Conservation (phyloP, 495 filamentous ascomycete genomes). For the Hypoxylon rickii region DNA sequence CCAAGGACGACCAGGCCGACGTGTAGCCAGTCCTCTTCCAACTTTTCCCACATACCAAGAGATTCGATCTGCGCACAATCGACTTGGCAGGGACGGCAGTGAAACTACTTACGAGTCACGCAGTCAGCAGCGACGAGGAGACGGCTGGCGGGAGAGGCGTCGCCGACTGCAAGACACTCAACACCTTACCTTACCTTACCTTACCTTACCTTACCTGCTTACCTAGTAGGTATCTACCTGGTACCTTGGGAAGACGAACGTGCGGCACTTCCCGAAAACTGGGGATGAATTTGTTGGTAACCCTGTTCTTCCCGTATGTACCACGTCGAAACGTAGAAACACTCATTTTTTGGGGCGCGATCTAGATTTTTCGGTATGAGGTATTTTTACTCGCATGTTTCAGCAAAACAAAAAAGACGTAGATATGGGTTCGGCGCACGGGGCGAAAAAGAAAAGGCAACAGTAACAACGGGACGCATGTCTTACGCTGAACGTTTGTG, state of each 20-base stretch:
- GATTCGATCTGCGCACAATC: constrained; percentile 41
- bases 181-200: background rate
- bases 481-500: constrained; percentile 16
- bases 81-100: constrained; percentile 45
- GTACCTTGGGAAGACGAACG: no score
- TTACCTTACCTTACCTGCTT: background rate
- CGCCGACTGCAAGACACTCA: background rate
- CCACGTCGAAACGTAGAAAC: no score
- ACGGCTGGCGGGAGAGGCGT: background rate
- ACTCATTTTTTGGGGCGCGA: constrained; percentile 1
- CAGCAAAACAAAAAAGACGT: constrained; percentile 6
- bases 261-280: background rate
- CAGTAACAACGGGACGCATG: no score
- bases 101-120: constrained; percentile 27
- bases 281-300: background rate
- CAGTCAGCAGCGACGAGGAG: constrained; percentile 11
- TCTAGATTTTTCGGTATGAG: constrained; percentile 25
- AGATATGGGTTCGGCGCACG: constrained; percentile 6
- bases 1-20: constrained; percentile 40
- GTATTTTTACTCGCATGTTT: constrained; percentile 26
- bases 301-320: no score
- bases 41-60: constrained; percentile 35
- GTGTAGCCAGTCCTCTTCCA: constrained; percentile 31
- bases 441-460: background rate
- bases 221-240: no score